These are phyloP conservation scores for Naegleria gruberi DNA, from an alignment of 208 protist species.

Conservation along the genomic window DNA sequence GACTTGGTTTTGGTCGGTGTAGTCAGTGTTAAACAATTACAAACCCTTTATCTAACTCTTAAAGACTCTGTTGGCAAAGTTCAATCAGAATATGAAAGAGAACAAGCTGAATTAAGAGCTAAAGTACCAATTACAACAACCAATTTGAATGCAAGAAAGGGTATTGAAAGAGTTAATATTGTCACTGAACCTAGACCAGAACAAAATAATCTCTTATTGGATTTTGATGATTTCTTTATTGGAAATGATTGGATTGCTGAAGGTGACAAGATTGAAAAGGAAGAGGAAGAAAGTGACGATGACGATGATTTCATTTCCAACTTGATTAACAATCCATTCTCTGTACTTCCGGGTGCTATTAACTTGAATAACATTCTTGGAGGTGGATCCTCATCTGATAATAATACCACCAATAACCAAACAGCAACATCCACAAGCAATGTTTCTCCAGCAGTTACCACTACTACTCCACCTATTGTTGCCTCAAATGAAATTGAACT, in stretches of 20 bases:
- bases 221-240: neutral
- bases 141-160: no score
- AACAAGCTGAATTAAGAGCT: neutral
- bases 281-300: neutral
- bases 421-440: neutral
- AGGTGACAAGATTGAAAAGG: neutral
- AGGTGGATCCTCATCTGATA: neutral
- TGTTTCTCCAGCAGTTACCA: neutral
- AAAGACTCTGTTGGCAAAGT: neutral
- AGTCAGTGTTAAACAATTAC: neutral
- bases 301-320: neutral
- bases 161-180: neutral
- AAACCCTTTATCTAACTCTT: neutral
- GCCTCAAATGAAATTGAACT: no score
- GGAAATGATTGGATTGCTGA: neutral
- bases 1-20: neutral
- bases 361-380: neutral
- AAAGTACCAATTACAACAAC: no score
- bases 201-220: neutral
- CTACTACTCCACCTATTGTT: no score
- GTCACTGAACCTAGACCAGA: neutral
- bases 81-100: neutral
- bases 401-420: neutral
- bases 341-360: no score
- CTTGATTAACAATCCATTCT: no score